These are phyloP conservation scores for Coriolopsis trogii DNA, from an alignment of 1,284 basidiomycete species.

Conservation along the genomic window DNA sequence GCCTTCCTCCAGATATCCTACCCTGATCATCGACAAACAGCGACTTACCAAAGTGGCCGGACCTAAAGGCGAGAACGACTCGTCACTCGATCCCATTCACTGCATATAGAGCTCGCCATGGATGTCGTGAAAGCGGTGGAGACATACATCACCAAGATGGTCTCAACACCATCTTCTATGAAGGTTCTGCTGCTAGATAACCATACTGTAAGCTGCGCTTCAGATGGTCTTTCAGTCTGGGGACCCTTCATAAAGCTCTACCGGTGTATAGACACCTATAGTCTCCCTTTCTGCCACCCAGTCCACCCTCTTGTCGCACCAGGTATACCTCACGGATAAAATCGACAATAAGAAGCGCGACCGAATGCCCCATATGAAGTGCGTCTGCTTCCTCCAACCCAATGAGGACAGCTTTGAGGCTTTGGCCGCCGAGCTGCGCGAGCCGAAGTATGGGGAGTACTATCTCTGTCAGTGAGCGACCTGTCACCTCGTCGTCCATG, in stretches of 20 bases:
- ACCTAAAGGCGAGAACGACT: no score
- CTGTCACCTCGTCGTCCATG: conserved; percentile 20
- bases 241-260: background rate
- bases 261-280: conserved; percentile 81
- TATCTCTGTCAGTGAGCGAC: conserved; percentile 93
- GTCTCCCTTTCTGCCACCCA: conserved; percentile 96
- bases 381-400: conserved; percentile 90
- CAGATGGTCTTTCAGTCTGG: background rate
- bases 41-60: no score
- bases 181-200: conserved; percentile 97
- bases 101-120: conserved; percentile 69
- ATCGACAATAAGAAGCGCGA: conserved; percentile 92
- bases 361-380: conserved; percentile 94
- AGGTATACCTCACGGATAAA: conserved; percentile 97
- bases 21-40: no score
- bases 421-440: conserved; percentile 81
- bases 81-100: no score
- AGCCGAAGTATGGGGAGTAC: conserved; percentile 96
- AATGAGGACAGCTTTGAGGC: conserved; percentile 82
- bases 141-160: conserved; percentile 91
- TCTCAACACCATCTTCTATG: conserved; percentile 87
- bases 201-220: conserved; percentile 74
- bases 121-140: conserved; percentile 95
- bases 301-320: conserved; percentile 91
- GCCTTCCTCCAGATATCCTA: background rate